A percentile compares a stretch with the other conserved stretches of the same genome.
phyloP scores from a whole-genome alignment of 176 grass and related monocot species.

The Tillandsia fasciculata region DNA sequence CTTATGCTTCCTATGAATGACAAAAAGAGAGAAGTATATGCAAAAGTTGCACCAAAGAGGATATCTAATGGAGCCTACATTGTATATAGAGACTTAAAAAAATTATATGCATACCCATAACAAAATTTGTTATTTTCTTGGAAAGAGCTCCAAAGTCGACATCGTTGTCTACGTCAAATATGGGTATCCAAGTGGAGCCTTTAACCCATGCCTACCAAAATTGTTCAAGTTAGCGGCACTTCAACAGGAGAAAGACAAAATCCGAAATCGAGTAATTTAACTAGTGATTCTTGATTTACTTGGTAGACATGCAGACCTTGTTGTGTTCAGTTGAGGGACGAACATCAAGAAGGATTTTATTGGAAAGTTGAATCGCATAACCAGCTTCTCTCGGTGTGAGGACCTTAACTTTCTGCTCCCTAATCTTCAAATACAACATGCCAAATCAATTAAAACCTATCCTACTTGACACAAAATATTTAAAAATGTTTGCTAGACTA shows the following conservation, averaged over 20 bases:
- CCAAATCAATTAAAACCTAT: neutral
- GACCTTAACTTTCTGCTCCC: conserved; percentile 88
- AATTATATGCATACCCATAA: conserved; percentile 44
- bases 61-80: neutral
- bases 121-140: conserved; percentile 78
- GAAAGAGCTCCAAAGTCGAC: conserved; percentile 40
- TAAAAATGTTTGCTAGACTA: neutral
- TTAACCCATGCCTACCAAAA: conserved; percentile 69
- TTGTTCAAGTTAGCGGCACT: neutral
- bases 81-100: neutral
- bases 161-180: conserved; percentile 63
- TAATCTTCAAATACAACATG: conserved; percentile 49
- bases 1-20: neutral
- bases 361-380: conserved; percentile 73
- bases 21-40: neutral
- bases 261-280: neutral
- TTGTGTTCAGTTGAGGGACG: conserved; percentile 70
- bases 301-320: conserved; percentile 39
- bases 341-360: conserved; percentile 83
- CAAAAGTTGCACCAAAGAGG: neutral
- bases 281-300: neutral
- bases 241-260: neutral
- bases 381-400: conserved; percentile 93
- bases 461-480: neutral
- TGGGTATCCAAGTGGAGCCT: conserved; percentile 93